Conservation (phyloP, 2,329 filamentous ascomycete genomes). For the Lachnellula occidentalis region DNA sequence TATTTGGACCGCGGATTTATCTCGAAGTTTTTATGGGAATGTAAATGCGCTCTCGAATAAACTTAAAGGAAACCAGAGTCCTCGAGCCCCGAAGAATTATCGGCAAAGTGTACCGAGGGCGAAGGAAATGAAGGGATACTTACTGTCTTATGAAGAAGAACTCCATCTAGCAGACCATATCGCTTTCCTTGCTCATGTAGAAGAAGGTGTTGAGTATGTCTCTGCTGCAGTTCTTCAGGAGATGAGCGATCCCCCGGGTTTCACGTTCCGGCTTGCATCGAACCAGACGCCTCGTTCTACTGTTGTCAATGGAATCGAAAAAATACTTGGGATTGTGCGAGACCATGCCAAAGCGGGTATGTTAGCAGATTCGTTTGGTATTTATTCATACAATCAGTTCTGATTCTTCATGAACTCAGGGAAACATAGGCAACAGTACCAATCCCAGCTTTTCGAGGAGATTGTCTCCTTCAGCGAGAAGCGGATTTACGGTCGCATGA, state of each 20-base stretch:
- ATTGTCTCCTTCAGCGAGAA: slow-evolving; percentile 1
- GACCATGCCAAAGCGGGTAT: slow-evolving; percentile 8
- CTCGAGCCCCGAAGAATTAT: not conserved
- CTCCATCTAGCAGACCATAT: slow-evolving; percentile 22
- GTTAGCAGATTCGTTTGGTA: not conserved
- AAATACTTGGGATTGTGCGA: slow-evolving; percentile 1
- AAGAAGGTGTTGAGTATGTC: slow-evolving; percentile 6
- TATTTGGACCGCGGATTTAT: slow-evolving; percentile 24
- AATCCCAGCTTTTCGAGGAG: slow-evolving; percentile 1
- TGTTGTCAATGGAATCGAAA: not conserved
- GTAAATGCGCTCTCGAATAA: not conserved
- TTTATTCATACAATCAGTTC: not conserved
- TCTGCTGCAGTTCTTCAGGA: slow-evolving; percentile 21
- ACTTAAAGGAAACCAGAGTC: not conserved
- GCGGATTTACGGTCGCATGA: slow-evolving; percentile 4
- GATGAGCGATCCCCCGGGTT: not conserved
- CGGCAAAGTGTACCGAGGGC: not conserved
- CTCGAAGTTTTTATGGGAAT: not conserved
- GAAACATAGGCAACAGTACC: not conserved
- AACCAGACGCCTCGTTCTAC: slow-evolving; percentile 12
- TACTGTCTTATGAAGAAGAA: slow-evolving; percentile 14
- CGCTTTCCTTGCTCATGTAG: slow-evolving; percentile 19
- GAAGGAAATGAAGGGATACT: not conserved
- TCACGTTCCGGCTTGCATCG: slow-evolving; percentile 19
- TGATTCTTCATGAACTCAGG: not conserved